phyloP scores from a whole-genome alignment of 1,139 yeast genomes.

The Keqinozyma sinolaborantium region DNA sequence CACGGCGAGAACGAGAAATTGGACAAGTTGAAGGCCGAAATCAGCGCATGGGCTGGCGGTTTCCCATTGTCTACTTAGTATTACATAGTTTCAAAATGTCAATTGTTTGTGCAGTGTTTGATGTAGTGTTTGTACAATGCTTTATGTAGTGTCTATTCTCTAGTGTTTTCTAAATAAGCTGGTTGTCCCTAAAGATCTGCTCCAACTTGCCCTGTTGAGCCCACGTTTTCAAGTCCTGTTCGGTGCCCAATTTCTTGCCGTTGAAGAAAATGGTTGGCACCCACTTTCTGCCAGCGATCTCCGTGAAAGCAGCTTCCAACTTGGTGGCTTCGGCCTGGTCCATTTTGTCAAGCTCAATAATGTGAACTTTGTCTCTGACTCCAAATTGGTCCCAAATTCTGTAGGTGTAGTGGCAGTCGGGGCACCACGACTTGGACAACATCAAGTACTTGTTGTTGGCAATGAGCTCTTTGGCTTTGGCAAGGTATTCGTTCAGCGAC shows the following conservation, averaged over 20 bases:
- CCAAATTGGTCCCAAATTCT: conserved; percentile 49
- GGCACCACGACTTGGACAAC: conserved; percentile 74
- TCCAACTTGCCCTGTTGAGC: conserved; percentile 42
- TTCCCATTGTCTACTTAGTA: conserved; percentile 82
- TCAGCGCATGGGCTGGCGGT: conserved; percentile 86
- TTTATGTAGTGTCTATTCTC: conserved; percentile 1
- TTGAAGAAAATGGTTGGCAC: conserved; percentile 68
- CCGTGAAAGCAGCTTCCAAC: conserved; percentile 59
- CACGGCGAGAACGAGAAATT: conserved; percentile 65
- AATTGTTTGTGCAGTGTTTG: background rate
- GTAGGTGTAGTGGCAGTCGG: conserved; percentile 67
- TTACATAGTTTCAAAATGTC: background rate
- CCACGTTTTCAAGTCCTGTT: conserved; percentile 44
- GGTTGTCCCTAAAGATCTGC: conserved; percentile 30
- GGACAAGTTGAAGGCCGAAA: conserved; percentile 67
- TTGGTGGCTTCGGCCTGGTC: conserved; percentile 49
- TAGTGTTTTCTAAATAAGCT: conserved; percentile 6
- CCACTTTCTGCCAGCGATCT: conserved; percentile 62
- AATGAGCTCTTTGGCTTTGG: conserved; percentile 42
- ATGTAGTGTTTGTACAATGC: conserved; percentile 1
- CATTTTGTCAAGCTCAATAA: conserved; percentile 60
- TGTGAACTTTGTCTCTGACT: conserved; percentile 45
- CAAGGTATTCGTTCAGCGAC: conserved; percentile 5
- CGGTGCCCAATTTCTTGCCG: conserved; percentile 62
- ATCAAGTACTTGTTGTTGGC: conserved; percentile 46